Base-by-base conservation (phyloP, 2,329 filamentous ascomycete genomes). In the Sarocladium kiliense region DNA sequence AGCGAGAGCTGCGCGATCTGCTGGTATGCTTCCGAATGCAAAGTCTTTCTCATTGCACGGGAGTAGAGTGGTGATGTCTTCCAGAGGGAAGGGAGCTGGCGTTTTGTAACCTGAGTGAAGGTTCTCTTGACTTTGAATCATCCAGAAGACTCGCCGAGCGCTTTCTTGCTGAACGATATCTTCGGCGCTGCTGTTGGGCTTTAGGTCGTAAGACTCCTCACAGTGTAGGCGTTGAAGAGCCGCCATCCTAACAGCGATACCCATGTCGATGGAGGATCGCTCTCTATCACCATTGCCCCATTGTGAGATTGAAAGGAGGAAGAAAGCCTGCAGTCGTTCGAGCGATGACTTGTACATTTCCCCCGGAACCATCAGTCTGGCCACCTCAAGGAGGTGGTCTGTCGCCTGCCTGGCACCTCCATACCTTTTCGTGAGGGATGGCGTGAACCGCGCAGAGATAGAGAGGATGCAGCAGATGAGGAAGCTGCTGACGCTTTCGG, bases 1-100 rank as follows among this genome's bases (percentile, higher is more conserved):
- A 0, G 59, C 54, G 0, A 72, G 63, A 5, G 66, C 70, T 3
- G 68, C 67, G 1, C 71, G 60, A 10, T 64, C 59, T 1, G 55
- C 25, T 2, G 69, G 66, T 3, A 62, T 49, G 2, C 57, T 44
- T 5, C 69, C 70, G 57, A 72, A 72, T 7, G 68, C 65, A 55
- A 73, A 73, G 44, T 72, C 70, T 16, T 59, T 59, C 59, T 73
- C 70, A 21, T 68, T 62, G 55, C 69, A 71, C 2, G 70, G 71
- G 3, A 72, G 59, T 7, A 68, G 58, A 3, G 65, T 65, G 1
- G 70, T 71, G 53, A 72, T 71, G 53, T 72, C 70, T 21, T 62
- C 59, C 2, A 65, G 58, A 3, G 68, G 63, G 55, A 73, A 72
- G 0, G 68, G 61, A 0, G 62, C 59, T 1, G 69, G 68, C 1